These are phyloP conservation scores for Populus trichocarpa DNA, from an alignment of 441 rosid genomes.

Conservation along the genomic window DNA sequence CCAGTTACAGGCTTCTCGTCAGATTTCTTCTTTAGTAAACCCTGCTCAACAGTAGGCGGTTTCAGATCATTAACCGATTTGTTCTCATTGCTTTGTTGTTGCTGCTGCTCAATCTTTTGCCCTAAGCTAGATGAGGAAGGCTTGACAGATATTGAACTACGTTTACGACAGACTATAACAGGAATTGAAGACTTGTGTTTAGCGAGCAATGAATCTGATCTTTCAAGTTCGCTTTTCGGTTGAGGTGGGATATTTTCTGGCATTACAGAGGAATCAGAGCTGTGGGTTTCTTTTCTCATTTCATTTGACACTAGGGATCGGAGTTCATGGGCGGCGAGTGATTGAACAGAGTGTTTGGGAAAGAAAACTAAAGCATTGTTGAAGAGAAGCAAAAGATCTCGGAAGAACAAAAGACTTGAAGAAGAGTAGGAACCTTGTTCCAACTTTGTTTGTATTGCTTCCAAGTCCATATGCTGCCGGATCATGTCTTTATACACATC, in stretches of 20 bases:
- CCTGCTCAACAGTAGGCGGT: constrained; percentile 15
- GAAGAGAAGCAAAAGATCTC: constrained; percentile 44
- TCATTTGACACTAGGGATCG: constrained; percentile 27
- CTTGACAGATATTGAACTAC: constrained; percentile 40
- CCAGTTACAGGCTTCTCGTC: constrained; percentile 50
- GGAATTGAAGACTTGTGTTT: constrained; percentile 42
- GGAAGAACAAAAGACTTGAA: constrained; percentile 23
- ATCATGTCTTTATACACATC: constrained; percentile 31
- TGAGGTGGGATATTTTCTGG: constrained; percentile 1
- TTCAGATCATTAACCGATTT: constrained; percentile 13
- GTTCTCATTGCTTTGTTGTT: constrained; percentile 16
- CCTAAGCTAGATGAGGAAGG: constrained; percentile 31
- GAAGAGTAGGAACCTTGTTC: constrained; percentile 35
- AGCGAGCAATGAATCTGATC: constrained; percentile 38
- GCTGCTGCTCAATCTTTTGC: constrained; percentile 29
- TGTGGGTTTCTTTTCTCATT: constrained; percentile 16
- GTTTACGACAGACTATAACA: constrained; percentile 51
- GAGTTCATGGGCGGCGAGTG: constrained; percentile 28
- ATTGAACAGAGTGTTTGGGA: constrained; percentile 26
- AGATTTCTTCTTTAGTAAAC: constrained; percentile 24
- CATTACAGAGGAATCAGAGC: constrained; percentile 7
- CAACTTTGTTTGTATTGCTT: constrained; percentile 33
- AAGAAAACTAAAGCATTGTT: constrained; percentile 35
- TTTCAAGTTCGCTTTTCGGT: constrained; percentile 28
- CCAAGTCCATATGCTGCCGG: constrained; percentile 42